phyloP scores from a whole-genome alignment of 305 asterid genomes.

The Fraxinus greggii region DNA sequence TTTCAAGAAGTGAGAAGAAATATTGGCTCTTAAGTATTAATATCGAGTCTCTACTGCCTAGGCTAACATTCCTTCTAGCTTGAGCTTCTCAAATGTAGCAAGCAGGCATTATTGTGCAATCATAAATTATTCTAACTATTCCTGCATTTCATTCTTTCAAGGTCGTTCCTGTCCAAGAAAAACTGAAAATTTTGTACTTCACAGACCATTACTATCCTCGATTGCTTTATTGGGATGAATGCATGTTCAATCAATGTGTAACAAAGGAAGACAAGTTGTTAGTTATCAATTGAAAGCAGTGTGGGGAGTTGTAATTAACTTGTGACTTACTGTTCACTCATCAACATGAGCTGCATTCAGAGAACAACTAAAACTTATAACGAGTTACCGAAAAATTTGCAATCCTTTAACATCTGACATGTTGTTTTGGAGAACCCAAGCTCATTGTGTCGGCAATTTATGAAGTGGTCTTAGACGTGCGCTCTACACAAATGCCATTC shows the following conservation, averaged over 20 bases:
- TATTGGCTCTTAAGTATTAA: conserved; percentile 1
- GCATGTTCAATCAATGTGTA: not conserved
- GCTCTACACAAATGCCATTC: conserved; percentile 9
- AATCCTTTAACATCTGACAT: conserved; percentile 6
- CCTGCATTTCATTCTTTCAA: not conserved
- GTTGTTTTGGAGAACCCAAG: conserved; percentile 13
- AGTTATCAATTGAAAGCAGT: not conserved
- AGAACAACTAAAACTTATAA: not conserved
- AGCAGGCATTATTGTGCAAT: conserved; percentile 25
- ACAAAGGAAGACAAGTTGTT: conserved; percentile 3
- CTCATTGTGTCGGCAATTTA: conserved; percentile 19
- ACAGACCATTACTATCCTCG: conserved; percentile 11
- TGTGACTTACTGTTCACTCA: not conserved
- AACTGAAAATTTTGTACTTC: not conserved
- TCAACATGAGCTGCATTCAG: not conserved
- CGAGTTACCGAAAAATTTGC: conserved; percentile 6
- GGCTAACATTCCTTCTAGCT: conserved; percentile 3
- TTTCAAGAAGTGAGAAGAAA: conserved; percentile 1
- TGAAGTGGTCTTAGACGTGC: not conserved
- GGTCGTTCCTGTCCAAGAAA: not conserved
- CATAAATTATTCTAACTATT: not conserved
- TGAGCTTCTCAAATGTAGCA: conserved; percentile 17
- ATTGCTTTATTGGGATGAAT: conserved; percentile 7
- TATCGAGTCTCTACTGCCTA: not conserved
- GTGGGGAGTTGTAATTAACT: not conserved